Percentiles rank a stretch among this genome's conserved stretches.
These are phyloP conservation scores for Leccinum disarticulatum DNA, from an alignment of 768 basidiomycete genomes.

Conservation along the genomic window DNA sequence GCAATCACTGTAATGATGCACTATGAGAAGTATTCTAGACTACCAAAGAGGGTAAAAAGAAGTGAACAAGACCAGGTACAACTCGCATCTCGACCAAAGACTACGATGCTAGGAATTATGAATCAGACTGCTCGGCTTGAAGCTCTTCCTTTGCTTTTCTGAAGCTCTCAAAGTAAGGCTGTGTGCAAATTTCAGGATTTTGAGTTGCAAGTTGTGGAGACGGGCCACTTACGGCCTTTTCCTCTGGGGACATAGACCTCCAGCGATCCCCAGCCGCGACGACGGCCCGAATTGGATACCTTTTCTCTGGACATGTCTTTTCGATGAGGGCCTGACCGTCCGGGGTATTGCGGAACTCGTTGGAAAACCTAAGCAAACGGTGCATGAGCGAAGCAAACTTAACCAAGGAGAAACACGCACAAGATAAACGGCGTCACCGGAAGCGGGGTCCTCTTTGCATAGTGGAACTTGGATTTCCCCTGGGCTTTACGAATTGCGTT, in stretches of 20 bases:
- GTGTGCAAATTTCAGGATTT: slow-evolving; percentile 6
- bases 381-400: not conserved
- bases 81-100: not conserved
- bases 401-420: slow-evolving; percentile 17
- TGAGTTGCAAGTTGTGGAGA: not conserved
- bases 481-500: slow-evolving; percentile 32
- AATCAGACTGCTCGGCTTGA: not conserved
- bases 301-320: slow-evolving; percentile 4
- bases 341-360: slow-evolving; percentile 16
- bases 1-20: slow-evolving; percentile 12
- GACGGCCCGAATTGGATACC: not conserved
- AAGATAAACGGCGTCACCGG: slow-evolving; percentile 22
- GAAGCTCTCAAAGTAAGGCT: slow-evolving; percentile 24
- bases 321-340: slow-evolving; percentile 19
- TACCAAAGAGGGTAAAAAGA: not conserved
- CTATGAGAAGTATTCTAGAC: slow-evolving; percentile 5
- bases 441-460: not conserved
- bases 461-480: slow-evolving; percentile 23
- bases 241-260: slow-evolving; percentile 32
- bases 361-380: slow-evolving; percentile 18
- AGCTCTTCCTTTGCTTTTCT: slow-evolving; percentile 16
- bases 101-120: slow-evolving; percentile 10
- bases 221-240: slow-evolving; percentile 29
- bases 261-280: slow-evolving; percentile 28
- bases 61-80: slow-evolving; percentile 7